A percentile compares a stretch with the other conserved stretches of the same genome.
phyloP scores from a whole-genome alignment of 768 basidiomycete species.

The Mycena polygramma region DNA sequence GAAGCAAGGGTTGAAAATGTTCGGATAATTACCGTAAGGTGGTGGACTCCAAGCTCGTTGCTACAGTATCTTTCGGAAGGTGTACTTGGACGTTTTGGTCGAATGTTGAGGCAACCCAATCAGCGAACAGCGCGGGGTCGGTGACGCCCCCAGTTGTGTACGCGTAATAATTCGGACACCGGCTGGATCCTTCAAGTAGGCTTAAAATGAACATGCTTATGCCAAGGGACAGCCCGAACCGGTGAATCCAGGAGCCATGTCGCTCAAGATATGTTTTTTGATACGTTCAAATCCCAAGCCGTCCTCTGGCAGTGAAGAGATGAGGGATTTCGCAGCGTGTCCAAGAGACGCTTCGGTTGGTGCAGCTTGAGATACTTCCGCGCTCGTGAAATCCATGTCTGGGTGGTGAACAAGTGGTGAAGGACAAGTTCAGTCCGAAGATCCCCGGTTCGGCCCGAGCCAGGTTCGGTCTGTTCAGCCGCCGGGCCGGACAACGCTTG shows the following conservation, averaged over 20 bases:
- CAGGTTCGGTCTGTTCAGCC: no score
- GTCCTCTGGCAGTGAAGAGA: slow-evolving; percentile 18
- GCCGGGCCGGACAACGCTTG: neutral
- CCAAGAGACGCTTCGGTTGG: slow-evolving; percentile 13
- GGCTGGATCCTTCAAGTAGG: slow-evolving; percentile 17
- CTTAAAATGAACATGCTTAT: neutral
- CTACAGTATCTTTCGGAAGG: slow-evolving; percentile 30
- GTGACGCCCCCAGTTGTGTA: slow-evolving; percentile 34
- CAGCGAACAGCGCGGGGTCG: slow-evolving; percentile 31
- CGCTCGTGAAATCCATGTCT: slow-evolving; percentile 16
- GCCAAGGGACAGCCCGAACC: slow-evolving; percentile 4
- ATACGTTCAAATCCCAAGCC: slow-evolving; percentile 29
- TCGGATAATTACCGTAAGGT: slow-evolving; percentile 20
- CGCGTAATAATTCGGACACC: slow-evolving; percentile 30
- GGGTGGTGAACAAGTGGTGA: no score
- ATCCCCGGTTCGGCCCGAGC: neutral
- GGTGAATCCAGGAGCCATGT: slow-evolving; percentile 33
- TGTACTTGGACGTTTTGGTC: slow-evolving; percentile 37
- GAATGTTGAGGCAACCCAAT: slow-evolving; percentile 31
- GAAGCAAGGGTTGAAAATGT: neutral
- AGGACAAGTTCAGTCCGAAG: no score
- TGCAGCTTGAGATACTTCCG: slow-evolving; percentile 22
- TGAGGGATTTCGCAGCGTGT: slow-evolving; percentile 25
- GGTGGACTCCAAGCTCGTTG: slow-evolving; percentile 24
- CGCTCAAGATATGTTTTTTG: slow-evolving; percentile 31